These are phyloP conservation scores for Mucor plumbeus DNA, from an alignment of 371 early-diverging fungal species.

Conservation along the genomic window DNA sequence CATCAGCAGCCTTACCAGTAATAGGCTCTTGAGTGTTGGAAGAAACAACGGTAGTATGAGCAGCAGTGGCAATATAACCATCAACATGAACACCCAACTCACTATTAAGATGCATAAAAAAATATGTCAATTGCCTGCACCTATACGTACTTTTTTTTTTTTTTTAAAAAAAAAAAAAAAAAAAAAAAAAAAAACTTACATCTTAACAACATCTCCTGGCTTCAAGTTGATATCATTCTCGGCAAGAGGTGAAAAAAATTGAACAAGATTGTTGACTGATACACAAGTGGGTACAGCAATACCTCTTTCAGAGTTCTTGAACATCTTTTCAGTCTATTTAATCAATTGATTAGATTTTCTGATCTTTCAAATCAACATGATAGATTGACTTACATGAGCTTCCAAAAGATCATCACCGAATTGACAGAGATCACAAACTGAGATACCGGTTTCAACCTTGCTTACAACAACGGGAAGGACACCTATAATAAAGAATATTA, in stretches of 20 bases:
- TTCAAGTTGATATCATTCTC: constrained; percentile 62
- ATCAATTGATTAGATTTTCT: not conserved
- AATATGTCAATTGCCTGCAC: not conserved
- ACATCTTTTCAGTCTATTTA: constrained; percentile 67
- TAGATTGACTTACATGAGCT: constrained; percentile 53
- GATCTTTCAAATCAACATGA: not conserved
- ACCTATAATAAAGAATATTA: constrained; percentile 23
- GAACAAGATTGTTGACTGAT: constrained; percentile 79
- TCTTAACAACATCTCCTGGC: constrained; percentile 86
- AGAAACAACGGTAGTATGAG: constrained; percentile 83
- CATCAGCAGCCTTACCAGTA: constrained; percentile 79
- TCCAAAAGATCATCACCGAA: constrained; percentile 81
- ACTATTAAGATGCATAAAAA: constrained; percentile 31
- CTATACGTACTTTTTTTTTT: not conserved
- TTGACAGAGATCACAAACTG: constrained; percentile 78
- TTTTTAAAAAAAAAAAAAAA: too few species aligned
- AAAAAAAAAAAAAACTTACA: constrained; percentile 66
- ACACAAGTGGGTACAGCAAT: constrained; percentile 87
- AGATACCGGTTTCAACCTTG: constrained; percentile 65
- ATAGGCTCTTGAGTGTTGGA: constrained; percentile 64
- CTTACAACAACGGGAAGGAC: constrained; percentile 56
- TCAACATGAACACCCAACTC: constrained; percentile 94
- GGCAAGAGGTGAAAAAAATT: constrained; percentile 77
- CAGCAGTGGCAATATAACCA: constrained; percentile 89
- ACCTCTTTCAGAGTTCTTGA: constrained; percentile 78